phyloP scores from a whole-genome alignment of 2,329 filamentous ascomycete species.

The Colletotrichum truncatum region DNA sequence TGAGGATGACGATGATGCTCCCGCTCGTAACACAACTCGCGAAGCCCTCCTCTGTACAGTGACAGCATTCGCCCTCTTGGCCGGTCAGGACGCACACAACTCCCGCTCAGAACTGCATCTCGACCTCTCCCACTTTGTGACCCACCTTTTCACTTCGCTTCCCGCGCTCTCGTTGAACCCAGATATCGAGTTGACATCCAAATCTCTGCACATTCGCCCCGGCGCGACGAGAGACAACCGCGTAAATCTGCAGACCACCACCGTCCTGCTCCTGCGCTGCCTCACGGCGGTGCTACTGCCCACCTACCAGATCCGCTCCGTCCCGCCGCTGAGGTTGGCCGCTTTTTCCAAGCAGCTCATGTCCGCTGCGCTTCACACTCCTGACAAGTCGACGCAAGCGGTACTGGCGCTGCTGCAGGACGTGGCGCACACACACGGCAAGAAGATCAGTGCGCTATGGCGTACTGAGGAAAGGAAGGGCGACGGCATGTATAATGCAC shows the following conservation, averaged over 20 bases:
- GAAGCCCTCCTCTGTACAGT: slow-evolving; percentile 94
- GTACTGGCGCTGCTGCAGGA: slow-evolving; percentile 81
- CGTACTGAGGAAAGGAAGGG: slow-evolving; percentile 93
- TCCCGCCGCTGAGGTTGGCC: slow-evolving; percentile 86
- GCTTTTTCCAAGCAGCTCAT: slow-evolving; percentile 94
- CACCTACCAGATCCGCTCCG: slow-evolving; percentile 74
- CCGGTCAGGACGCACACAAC: slow-evolving; percentile 91
- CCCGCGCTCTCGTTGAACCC: slow-evolving; percentile 81
- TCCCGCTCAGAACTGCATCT: slow-evolving; percentile 83
- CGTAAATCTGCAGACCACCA: slow-evolving; percentile 94
- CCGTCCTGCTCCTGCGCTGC: slow-evolving; percentile 88
- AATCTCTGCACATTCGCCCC: slow-evolving; percentile 71
- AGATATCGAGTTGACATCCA: slow-evolving; percentile 84
- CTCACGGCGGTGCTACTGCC: slow-evolving; percentile 85
- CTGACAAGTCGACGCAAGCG: slow-evolving; percentile 88
- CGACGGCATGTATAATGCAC: slow-evolving; percentile 84
- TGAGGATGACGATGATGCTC: slow-evolving; percentile 56
- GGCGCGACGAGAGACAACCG: slow-evolving; percentile 49
- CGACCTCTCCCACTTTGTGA: slow-evolving; percentile 94
- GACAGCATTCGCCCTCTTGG: slow-evolving; percentile 94
- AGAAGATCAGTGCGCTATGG: slow-evolving; percentile 88
- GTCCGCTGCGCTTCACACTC: slow-evolving; percentile 82
- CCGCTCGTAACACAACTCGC: slow-evolving; percentile 78
- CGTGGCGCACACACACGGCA: slow-evolving; percentile 82
- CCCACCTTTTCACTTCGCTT: slow-evolving; percentile 89